Evolutionary conservation across 805 yeast species (phyloP).

Genomic region (Saccharomycopsis sp.): DNA sequence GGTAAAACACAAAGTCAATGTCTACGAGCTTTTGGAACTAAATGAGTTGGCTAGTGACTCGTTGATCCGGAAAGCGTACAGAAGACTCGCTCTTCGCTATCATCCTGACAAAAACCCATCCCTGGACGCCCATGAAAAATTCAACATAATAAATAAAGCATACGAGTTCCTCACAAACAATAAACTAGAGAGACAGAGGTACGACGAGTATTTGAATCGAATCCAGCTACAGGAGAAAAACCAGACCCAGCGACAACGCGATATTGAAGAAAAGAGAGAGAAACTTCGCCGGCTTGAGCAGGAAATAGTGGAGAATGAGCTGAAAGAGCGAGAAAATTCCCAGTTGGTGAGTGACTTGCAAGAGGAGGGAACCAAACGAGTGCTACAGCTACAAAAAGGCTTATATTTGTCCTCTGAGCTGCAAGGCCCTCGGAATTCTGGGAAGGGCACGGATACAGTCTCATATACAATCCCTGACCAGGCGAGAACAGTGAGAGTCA

Average conservation of each 20-base stretch:
- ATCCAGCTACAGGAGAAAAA: neutral
- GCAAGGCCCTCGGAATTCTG: too few species aligned
- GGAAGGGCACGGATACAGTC: neutral
- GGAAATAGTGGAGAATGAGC: conserved; percentile 22
- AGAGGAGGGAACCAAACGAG: conserved; percentile 6
- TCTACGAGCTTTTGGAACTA: conserved; percentile 12
- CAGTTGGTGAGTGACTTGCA: conserved; percentile 1
- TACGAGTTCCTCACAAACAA: conserved; percentile 44
- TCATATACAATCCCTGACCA: neutral
- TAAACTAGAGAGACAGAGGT: conserved; percentile 51
- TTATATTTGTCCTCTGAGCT: neutral
- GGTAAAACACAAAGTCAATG: conserved; percentile 2
- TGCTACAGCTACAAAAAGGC: neutral
- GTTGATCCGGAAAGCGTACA: conserved; percentile 11
- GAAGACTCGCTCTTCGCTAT: conserved; percentile 35
- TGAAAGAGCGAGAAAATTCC: conserved; percentile 17
- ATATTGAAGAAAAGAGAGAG: conserved; percentile 19
- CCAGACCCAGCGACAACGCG: conserved; percentile 22
- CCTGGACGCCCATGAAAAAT: conserved; percentile 43
- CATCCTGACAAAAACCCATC: conserved; percentile 64
- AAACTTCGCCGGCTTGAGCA: conserved; percentile 24
- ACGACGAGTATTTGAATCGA: conserved; percentile 43
- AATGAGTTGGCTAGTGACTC: conserved; percentile 8
- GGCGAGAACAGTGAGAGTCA: conserved; percentile 1
- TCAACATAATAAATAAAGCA: conserved; percentile 59